Evolutionary conservation across 2,329 filamentous ascomycete species (phyloP).

Genomic region (Penicillium vulpinum): DNA sequence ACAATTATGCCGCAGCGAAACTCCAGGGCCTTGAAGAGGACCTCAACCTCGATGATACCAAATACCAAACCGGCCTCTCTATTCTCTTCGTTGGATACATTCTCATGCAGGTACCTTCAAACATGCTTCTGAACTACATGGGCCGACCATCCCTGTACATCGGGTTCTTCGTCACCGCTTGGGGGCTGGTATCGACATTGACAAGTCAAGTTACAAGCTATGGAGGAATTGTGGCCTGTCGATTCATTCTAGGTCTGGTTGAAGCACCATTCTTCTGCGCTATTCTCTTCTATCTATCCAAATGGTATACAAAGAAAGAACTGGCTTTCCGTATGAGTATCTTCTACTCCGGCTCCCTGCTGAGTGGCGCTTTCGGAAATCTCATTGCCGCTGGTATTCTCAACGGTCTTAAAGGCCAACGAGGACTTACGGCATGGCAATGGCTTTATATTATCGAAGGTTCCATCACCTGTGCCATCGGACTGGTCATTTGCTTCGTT

Average conservation of each 20-base stretch:
- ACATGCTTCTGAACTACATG: slow-evolving; percentile 45
- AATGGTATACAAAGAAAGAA: slow-evolving; percentile 57
- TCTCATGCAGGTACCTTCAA: slow-evolving; percentile 50
- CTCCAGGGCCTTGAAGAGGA: slow-evolving; percentile 45
- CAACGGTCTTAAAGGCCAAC: slow-evolving; percentile 38
- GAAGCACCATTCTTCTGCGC: slow-evolving; percentile 53
- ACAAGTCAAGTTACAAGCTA: slow-evolving; percentile 47
- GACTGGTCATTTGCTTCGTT: slow-evolving; percentile 35
- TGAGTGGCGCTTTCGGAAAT: slow-evolving; percentile 54
- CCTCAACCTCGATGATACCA: slow-evolving; percentile 33
- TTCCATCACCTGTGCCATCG: slow-evolving; percentile 34
- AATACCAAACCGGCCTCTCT: slow-evolving; percentile 46
- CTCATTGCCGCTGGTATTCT: slow-evolving; percentile 56
- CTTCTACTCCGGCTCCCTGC: slow-evolving; percentile 53
- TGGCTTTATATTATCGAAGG: slow-evolving; percentile 48
- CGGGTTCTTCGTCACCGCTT: slow-evolving; percentile 48
- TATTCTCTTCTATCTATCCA: slow-evolving; percentile 51
- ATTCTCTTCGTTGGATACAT: slow-evolving; percentile 50
- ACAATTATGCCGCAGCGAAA: slow-evolving; percentile 50
- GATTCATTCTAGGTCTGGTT: slow-evolving; percentile 48
- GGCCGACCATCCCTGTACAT: slow-evolving; percentile 47
- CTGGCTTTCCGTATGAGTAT: slow-evolving; percentile 53
- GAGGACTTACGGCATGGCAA: slow-evolving; percentile 42
- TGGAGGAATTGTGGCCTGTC: slow-evolving; percentile 46
- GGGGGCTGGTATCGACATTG: slow-evolving; percentile 48